Percentiles rank a stretch among this genome's conserved stretches.
Conservation (phyloP, 1,139 yeast genomes). For the Suhomyces wounanorum region DNA sequence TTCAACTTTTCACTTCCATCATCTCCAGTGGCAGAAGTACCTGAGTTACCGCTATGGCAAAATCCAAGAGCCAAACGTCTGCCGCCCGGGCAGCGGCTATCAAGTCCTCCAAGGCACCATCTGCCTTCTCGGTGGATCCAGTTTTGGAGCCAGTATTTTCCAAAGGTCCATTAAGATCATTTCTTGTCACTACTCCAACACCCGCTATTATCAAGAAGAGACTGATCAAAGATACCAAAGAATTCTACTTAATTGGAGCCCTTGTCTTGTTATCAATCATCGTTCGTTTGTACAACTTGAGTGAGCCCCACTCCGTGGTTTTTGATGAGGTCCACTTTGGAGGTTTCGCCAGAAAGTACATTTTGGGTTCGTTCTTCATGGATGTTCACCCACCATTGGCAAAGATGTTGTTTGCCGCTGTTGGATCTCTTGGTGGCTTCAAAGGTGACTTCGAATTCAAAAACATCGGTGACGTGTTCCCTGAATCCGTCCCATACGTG, state of each 20-base stretch:
- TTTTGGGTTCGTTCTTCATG: constrained; percentile 74
- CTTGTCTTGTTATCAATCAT: constrained; percentile 56
- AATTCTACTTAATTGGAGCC: constrained; percentile 39
- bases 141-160: constrained; percentile 28
- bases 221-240: constrained; percentile 25
- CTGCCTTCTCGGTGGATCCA: constrained; percentile 27
- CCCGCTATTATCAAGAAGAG: constrained; percentile 24
- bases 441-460: constrained; percentile 74
- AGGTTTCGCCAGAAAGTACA: constrained; percentile 75
- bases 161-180: constrained; percentile 32
- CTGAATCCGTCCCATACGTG: constrained; percentile 66
- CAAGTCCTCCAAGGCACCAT: constrained; percentile 11
- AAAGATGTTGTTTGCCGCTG: constrained; percentile 81
- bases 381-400: constrained; percentile 96
- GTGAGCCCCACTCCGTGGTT: constrained; percentile 77
- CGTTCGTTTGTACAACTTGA: constrained; percentile 53
- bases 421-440: constrained; percentile 72
- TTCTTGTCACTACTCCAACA: constrained; percentile 31
- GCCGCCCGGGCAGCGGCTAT: constrained; percentile 16
- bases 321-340: constrained; percentile 93
- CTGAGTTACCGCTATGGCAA: constrained; percentile 10
- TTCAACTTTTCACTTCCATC: constrained; percentile 3
- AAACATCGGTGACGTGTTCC: constrained; percentile 66
- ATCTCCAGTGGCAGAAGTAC: constrained; percentile 1
- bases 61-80: constrained; percentile 7